Evolutionary conservation across 148 eudicot species (phyloP), one percentile per base, ranked within the genome.

Genomic region (Oxyria digyna): DNA sequence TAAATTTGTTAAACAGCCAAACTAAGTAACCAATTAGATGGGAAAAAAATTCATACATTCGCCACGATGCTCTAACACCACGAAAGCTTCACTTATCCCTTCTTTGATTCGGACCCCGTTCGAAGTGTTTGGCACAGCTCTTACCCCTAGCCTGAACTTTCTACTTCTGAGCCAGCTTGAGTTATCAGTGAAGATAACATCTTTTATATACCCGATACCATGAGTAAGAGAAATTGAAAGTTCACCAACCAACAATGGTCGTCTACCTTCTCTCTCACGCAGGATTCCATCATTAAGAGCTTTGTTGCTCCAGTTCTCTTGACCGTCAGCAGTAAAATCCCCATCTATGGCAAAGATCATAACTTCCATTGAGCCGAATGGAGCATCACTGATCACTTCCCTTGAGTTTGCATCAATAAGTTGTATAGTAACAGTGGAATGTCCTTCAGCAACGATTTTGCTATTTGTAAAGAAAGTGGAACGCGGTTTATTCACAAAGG

Each of bases 51-150:
- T 69, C 91, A 75, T 82, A 93, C 98, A 79, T 78, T 87, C 95
- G 43, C 96, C 98, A 33, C 96, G 96, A 50, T 86, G 96, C 79
- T 93, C 98, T 78, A 84, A 77, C 1, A 92, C 98, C 38, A 71
- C 76, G 67, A 89, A 92, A 33, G 94, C 79, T 38, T 82, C 90
- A 78, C 88, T 87, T 50, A 73, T 80, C 68, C 88, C 98, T 79
- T 89, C 96, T 73, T 81, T 85, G 18, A 92, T 79, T 42, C 69
- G 76, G 23, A 33, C 43, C 37, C 75, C 87, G 72, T 35, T 20
- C 12, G 81, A 72, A 42, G n/a, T 66, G 32, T 70, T 64, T 40
- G 77, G 74, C 63, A 77, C 75, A 62, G 67, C 67, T 72, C 81
- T 84, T 15, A 83, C 86, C 29, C 91, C 96, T 59, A 55, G 10